Evolutionary conservation across 139 green algal species (phyloP).

Genomic region (Gonium pectorale): DNA sequence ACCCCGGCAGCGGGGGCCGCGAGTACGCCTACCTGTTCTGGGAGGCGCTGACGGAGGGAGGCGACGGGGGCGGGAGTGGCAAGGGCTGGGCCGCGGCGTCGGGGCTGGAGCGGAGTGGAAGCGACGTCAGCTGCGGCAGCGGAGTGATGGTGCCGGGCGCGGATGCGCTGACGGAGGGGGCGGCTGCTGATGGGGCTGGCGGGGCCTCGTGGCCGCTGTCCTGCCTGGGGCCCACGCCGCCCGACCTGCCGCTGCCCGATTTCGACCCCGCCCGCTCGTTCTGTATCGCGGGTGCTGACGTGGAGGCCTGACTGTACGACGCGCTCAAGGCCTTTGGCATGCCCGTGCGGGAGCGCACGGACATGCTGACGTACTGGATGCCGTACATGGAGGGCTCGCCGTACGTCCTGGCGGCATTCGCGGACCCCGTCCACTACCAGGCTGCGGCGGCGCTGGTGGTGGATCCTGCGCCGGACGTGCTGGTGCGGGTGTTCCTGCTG

Average conservation of each 20-base stretch:
- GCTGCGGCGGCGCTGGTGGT: not conserved
- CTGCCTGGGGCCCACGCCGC: constrained; percentile 16
- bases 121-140: constrained; percentile 6
- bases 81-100: not conserved
- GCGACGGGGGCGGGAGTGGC: not conserved
- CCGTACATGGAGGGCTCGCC: constrained; percentile 18
- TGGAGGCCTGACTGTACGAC: constrained; percentile 5
- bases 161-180: not conserved
- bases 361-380: constrained; percentile 29
- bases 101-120: not conserved
- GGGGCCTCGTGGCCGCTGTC: not conserved
- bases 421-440: not conserved
- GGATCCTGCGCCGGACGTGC: not conserved
- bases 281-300: constrained; percentile 11
- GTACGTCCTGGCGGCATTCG: not conserved
- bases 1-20: not conserved
- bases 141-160: not conserved
- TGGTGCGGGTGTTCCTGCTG: constrained; percentile 8
- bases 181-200: not conserved
- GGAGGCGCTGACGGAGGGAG: constrained; percentile 7
- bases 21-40: constrained; percentile 27
- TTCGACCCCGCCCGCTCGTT: not conserved
- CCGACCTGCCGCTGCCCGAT: constrained; percentile 24
- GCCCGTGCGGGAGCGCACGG: constrained; percentile 3
- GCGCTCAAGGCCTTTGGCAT: not conserved